Percentiles rank a stretch among this genome's conserved stretches.
Evolutionary conservation across 305 asterid species (phyloP).

Genomic region (Petunia hybrid): DNA sequence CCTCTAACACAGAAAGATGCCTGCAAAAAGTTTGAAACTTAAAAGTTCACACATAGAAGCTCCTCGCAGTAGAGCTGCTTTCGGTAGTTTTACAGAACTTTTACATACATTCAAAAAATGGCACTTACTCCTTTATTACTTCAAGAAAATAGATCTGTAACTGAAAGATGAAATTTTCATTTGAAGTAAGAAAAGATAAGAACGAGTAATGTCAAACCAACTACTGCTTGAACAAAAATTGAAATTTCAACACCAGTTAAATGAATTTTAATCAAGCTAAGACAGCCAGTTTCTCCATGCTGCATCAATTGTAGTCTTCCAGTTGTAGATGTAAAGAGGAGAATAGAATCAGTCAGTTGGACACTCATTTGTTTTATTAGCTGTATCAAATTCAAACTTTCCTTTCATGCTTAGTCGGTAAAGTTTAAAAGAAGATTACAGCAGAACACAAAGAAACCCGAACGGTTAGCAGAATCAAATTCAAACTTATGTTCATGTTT

Average conservation of each 20-base stretch:
- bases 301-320: neutral
- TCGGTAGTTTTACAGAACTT: neutral
- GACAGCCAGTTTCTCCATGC: neutral
- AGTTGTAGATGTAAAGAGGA: neutral
- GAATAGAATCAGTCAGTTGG: neutral
- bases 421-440: neutral
- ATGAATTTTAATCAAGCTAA: neutral
- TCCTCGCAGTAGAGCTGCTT: neutral
- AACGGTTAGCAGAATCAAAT: neutral
- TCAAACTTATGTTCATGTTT: neutral
- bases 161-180: neutral
- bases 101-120: neutral
- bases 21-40: conserved; percentile 42
- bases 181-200: neutral
- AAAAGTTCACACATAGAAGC: neutral
- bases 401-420: neutral
- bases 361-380: neutral
- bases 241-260: conserved; percentile 8
- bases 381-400: neutral
- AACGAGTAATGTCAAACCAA: neutral
- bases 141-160: neutral
- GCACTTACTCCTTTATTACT: neutral
- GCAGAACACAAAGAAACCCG: neutral
- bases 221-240: neutral
- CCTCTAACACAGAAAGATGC: conserved; percentile 75